Evolutionary conservation across 2,329 filamentous ascomycete species (phyloP).

Genomic region (Colletotrichum spinosum): DNA sequence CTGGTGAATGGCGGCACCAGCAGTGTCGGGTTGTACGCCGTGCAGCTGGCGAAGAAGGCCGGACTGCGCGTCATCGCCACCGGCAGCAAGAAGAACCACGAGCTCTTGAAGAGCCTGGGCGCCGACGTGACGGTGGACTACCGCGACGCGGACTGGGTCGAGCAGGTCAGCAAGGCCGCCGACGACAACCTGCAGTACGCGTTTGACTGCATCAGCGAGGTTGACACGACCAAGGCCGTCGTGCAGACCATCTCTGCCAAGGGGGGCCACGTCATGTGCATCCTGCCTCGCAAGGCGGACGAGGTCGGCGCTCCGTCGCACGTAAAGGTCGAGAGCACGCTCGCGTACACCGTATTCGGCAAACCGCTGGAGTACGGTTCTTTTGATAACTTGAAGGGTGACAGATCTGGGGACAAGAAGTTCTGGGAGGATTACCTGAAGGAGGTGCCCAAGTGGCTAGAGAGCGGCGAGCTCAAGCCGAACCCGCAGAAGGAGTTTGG

Average conservation of each 20-base stretch:
- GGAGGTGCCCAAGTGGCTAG: constrained; percentile 27
- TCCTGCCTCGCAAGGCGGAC: constrained; percentile 40
- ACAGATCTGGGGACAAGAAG: constrained; percentile 27
- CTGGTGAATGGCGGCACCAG: constrained; percentile 45
- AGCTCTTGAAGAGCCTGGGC: constrained; percentile 55
- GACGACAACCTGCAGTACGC: constrained; percentile 35
- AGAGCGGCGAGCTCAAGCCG: constrained; percentile 19
- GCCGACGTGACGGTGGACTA: constrained; percentile 62
- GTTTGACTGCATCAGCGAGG: constrained; percentile 48
- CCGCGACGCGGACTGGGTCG: constrained; percentile 39
- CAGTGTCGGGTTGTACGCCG: constrained; percentile 36
- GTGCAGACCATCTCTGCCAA: constrained; percentile 40
- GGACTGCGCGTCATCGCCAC: constrained; percentile 33
- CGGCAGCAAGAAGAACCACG: constrained; percentile 47
- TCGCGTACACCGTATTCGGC: constrained; percentile 31
- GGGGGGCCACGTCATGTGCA: constrained; percentile 45
- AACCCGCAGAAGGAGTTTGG: constrained; percentile 34
- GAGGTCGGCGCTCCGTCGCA: constrained; percentile 27
- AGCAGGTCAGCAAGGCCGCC: constrained; percentile 39
- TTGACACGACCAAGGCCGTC: constrained; percentile 44
- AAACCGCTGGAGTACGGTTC: constrained; percentile 8
- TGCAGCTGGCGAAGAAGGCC: constrained; percentile 31
- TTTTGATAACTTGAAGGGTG: constrained; percentile 25
- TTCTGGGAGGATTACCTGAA: constrained; percentile 32
- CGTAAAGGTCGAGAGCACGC: constrained; percentile 34